Conservation (phyloP, 345 rosid genomes). For the Sonneratia alba region DNA sequence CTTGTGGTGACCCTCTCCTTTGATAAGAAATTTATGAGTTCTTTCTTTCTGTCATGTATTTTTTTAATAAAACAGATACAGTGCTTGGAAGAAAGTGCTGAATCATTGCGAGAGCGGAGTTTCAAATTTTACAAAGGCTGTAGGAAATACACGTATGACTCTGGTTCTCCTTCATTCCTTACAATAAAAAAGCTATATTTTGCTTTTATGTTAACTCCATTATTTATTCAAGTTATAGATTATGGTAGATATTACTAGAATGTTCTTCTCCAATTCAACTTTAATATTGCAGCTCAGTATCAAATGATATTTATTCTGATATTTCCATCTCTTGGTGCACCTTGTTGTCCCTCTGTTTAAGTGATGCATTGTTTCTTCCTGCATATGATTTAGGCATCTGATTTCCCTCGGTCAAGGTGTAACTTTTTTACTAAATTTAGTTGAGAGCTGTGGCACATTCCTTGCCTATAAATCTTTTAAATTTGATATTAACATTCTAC, state of each 20-base stretch:
- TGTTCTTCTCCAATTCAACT: not conserved
- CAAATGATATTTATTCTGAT: not conserved
- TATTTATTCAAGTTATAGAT: not conserved
- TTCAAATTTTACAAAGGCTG: constrained; percentile 93
- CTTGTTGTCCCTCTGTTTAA: not conserved
- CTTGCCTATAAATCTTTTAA: not conserved
- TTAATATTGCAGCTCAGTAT: not conserved
- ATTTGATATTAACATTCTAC: not conserved
- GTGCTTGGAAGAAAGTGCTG: constrained; percentile 83
- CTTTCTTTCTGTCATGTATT: not conserved
- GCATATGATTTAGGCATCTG: not conserved
- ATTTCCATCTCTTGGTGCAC: not conserved
- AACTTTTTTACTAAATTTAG: not conserved
- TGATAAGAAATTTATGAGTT: not conserved
- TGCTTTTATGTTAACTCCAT: not conserved
- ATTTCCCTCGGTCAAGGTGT: not conserved
- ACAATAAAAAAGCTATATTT: not conserved
- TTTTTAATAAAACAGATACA: constrained; percentile 59
- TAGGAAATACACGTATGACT: constrained; percentile 87
- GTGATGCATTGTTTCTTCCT: not conserved
- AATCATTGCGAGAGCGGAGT: constrained; percentile 78
- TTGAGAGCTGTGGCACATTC: not conserved
- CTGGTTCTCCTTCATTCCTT: not conserved
- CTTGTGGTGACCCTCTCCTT: not conserved
- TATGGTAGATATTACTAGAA: not conserved